Base-by-base conservation (phyloP, 139 green algal genomes). In the Chlamydomonas eustigma region DNA sequence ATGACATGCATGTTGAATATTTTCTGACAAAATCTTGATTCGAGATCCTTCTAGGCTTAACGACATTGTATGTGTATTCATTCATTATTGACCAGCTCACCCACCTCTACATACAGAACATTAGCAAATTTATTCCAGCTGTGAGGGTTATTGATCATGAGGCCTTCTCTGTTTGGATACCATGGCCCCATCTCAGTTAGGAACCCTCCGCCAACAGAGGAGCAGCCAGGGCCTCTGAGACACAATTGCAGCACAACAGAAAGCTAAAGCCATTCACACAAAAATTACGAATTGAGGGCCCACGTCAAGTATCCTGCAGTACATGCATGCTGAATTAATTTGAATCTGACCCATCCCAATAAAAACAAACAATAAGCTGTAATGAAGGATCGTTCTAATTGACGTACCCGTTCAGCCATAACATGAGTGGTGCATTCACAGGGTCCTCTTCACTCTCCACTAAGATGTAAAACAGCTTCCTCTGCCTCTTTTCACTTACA, bases 381-480 rank as follows among this genome's bases (percentile, higher is more conserved):
- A n/a, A n/a, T n/a, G n/a, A n/a, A n/a, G n/a, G n/a, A n/a, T n/a
- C n/a, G n/a, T n/a, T n/a, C n/a, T n/a, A n/a, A n/a, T n/a, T n/a
- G n/a, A n/a, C n/a, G n/a, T 69, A 88, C 79, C 89, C 89, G 71
- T 95, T 96, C 4, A 96, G 88, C 87, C 88, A 95, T 33, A 95
- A 76, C 25, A 93, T 71, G 37, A 95, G 65, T 0, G 90, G 52
- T 68, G 52, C 52, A 28, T 22, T 68, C 4, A 5, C 52, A 37
- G 52, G 84, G 1, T 86, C 78, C 3, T 51, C 0, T 2, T 74
- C 51, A 1, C 50, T 32, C 79, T 93, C 85, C 5, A 75, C 83
- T 69, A 95, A 84, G 0, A 84, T 51, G 50, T 94, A 95, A 79
- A 91, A 95, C 32, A 95, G 78, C 2, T 83, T 75, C 12, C 91